Conservation (phyloP, 2,329 filamentous ascomycete genomes). For the Fusarium brachygibbosum region DNA sequence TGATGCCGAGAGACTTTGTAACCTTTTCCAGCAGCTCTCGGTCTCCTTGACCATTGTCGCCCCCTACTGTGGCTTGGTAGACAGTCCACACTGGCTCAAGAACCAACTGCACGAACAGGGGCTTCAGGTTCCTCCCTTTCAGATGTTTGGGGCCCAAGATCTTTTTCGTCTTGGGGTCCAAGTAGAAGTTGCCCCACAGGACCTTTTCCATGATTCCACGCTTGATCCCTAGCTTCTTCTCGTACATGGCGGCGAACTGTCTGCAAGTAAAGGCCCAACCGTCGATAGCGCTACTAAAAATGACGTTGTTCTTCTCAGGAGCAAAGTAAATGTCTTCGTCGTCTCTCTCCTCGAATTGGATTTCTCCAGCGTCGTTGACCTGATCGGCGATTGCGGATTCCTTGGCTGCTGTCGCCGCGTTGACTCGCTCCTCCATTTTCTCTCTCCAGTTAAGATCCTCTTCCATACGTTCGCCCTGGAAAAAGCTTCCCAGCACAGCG, state of each 20-base stretch:
- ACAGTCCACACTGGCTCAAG: constrained; percentile 97
- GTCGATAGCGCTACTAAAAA: constrained; percentile 96
- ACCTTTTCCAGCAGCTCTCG: constrained; percentile 89
- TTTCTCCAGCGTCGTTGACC: constrained; percentile 67
- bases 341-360: constrained; percentile 88
- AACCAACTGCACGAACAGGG: constrained; percentile 97
- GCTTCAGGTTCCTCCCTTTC: constrained; percentile 91
- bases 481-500: constrained; percentile 96
- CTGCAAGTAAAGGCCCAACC: constrained; percentile 99
- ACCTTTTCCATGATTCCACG: constrained; percentile 89
- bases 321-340: constrained; percentile 99
- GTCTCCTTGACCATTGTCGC: constrained; percentile 86
- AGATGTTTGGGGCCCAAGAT: constrained; percentile 91
- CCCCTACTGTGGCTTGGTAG: constrained; percentile 89
- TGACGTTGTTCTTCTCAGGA: constrained; percentile 98
- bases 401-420: constrained; percentile 75
- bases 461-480: constrained; percentile 98
- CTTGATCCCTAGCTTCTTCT: constrained; percentile 97
- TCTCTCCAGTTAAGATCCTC: constrained; percentile 97
- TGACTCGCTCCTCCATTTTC: constrained; percentile 87
- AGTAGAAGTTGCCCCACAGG: constrained; percentile 95
- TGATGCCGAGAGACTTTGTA: constrained; percentile 89
- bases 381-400: constrained; percentile 63
- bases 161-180: constrained; percentile 97
- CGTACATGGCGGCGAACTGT: constrained; percentile 93